phyloP scores from a whole-genome alignment of 805 yeast genomes.

The Saturnispora quitensis region DNA sequence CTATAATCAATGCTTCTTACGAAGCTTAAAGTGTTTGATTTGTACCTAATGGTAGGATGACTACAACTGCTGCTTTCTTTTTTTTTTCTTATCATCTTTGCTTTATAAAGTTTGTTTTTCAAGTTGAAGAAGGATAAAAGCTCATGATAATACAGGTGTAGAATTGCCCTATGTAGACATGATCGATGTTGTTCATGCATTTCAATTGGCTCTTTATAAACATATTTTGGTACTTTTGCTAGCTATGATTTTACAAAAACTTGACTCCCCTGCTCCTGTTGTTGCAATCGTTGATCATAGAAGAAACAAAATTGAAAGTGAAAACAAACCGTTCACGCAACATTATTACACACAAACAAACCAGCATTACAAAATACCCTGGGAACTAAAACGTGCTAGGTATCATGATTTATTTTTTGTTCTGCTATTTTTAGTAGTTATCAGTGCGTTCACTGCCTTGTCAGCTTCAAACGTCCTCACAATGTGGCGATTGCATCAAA shows the following conservation, averaged over 20 bases:
- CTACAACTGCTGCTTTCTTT: too few species aligned
- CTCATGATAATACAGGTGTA: not conserved
- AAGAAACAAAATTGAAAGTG: not conserved
- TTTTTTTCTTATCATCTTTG: too few species aligned
- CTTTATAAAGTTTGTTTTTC: too few species aligned
- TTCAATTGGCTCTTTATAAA: too few species aligned
- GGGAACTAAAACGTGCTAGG: slow-evolving; percentile 41
- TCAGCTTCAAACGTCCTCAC: slow-evolving; percentile 41
- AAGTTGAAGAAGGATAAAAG: not conserved
- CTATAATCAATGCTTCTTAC: too few species aligned
- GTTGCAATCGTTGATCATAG: not conserved
- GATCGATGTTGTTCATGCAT: too few species aligned
- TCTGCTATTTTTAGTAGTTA: slow-evolving; percentile 33
- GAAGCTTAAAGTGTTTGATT: too few species aligned
- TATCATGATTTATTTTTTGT: slow-evolving; percentile 68
- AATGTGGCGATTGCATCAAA: not conserved
- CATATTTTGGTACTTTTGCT: not conserved
- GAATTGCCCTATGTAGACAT: not conserved
- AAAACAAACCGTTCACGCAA: not conserved
- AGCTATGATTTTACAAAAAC: not conserved
- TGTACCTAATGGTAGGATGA: too few species aligned
- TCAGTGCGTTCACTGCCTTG: slow-evolving; percentile 60
- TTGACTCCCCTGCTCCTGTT: not conserved
- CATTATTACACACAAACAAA: not conserved
- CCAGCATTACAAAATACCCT: slow-evolving; percentile 7